A percentile compares a stretch with the other conserved stretches of the same genome.
phyloP scores from a whole-genome alignment of 2,329 filamentous ascomycete species.

The Aspergillus clavatus region DNA sequence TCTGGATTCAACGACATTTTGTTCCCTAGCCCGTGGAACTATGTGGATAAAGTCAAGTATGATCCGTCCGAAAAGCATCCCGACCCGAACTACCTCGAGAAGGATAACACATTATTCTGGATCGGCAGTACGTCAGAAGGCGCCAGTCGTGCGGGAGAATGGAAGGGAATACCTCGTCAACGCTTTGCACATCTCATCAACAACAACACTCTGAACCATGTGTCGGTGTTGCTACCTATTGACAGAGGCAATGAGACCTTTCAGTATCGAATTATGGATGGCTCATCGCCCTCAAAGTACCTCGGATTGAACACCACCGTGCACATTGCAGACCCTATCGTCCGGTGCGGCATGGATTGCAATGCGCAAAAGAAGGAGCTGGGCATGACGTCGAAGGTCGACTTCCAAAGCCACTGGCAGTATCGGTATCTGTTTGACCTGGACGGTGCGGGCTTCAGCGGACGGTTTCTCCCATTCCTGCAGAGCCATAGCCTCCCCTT shows the following conservation, averaged over 20 bases:
- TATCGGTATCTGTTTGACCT: constrained; percentile 68
- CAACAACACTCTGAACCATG: constrained; percentile 48
- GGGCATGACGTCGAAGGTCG: constrained; percentile 39
- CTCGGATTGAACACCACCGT: constrained; percentile 55
- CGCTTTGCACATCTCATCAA: constrained; percentile 67
- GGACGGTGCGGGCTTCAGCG: constrained; percentile 64
- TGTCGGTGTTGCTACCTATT: constrained; percentile 55
- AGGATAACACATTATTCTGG: constrained; percentile 67
- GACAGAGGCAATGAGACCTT: constrained; percentile 40
- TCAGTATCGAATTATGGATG: constrained; percentile 51
- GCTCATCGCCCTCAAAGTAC: constrained; percentile 34
- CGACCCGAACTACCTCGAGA: constrained; percentile 55
- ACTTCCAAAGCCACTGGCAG: constrained; percentile 57
- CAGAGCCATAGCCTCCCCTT: constrained; percentile 65
- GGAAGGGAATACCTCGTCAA: constrained; percentile 64
- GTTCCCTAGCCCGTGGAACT: constrained; percentile 63
- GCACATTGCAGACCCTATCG: constrained; percentile 55
- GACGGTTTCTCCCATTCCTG: constrained; percentile 61
- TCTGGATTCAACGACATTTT: constrained; percentile 71
- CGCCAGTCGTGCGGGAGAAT: constrained; percentile 50
- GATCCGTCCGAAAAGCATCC: constrained; percentile 47
- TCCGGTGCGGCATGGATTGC: constrained; percentile 54
- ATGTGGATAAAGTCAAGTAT: constrained; percentile 54
- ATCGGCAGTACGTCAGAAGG: constrained; percentile 62
- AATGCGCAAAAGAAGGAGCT: constrained; percentile 51